Conservation (phyloP, 2,329 filamentous ascomycete species). For the Cladophialophora immunda region DNA sequence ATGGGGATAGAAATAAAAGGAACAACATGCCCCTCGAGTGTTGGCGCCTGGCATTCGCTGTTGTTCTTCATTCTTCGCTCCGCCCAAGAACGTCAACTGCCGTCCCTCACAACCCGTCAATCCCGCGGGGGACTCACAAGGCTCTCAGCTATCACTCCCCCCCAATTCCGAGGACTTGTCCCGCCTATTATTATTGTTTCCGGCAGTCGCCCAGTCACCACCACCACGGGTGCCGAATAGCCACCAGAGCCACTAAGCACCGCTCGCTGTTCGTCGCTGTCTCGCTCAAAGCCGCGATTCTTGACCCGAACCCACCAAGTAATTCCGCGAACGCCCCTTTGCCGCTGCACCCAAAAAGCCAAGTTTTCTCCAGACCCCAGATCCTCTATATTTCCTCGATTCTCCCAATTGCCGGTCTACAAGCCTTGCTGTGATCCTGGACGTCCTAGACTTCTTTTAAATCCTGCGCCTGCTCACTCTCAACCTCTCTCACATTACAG, state of each 20-base stretch:
- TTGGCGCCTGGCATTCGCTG: no score
- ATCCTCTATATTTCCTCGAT: conserved; percentile 17
- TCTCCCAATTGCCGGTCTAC: conserved; percentile 19
- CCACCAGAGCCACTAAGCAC: not conserved
- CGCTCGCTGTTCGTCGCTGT: not conserved
- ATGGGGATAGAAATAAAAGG: conserved; percentile 2
- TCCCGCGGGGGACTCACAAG: not conserved
- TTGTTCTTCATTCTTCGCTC: not conserved
- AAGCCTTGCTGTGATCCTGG: conserved; percentile 8
- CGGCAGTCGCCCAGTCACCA: conserved; percentile 5
- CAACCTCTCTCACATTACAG: not conserved
- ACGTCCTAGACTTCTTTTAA: conserved; percentile 11
- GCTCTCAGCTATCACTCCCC: not conserved
- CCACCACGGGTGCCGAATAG: not conserved
- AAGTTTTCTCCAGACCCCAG: conserved; percentile 11
- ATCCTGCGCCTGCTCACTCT: not conserved
- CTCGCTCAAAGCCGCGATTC: not conserved
- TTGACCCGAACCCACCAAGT: not conserved
- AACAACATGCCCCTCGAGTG: not conserved
- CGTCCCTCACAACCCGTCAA: not conserved
- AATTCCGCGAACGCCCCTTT: conserved; percentile 1
- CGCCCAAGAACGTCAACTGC: not conserved
- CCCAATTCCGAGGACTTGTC: not conserved
- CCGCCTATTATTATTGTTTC: not conserved
- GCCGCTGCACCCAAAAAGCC: not conserved